Conservation (phyloP, 2,329 filamentous ascomycete species). For the Exophiala calicioides region DNA sequence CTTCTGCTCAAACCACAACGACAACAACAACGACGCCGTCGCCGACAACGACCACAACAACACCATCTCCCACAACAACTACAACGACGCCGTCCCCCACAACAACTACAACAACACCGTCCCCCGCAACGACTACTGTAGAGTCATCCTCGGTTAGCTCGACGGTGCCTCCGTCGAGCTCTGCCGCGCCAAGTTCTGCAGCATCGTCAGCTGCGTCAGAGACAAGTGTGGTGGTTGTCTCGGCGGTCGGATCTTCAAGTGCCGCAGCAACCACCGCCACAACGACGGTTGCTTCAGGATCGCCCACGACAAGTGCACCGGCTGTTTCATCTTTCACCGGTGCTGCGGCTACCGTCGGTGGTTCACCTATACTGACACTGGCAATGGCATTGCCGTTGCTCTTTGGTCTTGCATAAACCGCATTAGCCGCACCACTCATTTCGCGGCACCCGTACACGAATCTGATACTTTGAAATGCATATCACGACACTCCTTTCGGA, state of each 20-base stretch:
- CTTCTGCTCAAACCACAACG: neutral
- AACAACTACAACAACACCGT: neutral
- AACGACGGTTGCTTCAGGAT: neutral
- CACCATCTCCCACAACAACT: neutral
- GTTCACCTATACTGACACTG: neutral
- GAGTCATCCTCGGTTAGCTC: too few relatives aligned
- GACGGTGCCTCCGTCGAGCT: too few relatives aligned
- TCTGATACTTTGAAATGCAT: too few relatives aligned
- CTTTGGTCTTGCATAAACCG: neutral
- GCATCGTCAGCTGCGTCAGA: too few relatives aligned
- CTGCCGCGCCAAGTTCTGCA: too few relatives aligned
- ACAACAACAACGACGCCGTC: neutral
- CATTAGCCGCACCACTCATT: too few relatives aligned
- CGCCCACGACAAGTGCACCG: neutral
- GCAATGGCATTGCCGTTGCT: neutral
- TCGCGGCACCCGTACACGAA: too few relatives aligned
- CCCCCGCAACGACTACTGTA: neutral
- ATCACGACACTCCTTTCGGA: too few relatives aligned
- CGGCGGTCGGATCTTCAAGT: too few relatives aligned
- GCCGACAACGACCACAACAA: neutral
- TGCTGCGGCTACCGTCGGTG: neutral
- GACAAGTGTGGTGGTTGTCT: too few relatives aligned
- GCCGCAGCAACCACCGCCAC: neutral
- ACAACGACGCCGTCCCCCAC: neutral
- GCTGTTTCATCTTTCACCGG: neutral